Conservation (phyloP, 345 rosid species). For the Sisymbrium altissimum region DNA sequence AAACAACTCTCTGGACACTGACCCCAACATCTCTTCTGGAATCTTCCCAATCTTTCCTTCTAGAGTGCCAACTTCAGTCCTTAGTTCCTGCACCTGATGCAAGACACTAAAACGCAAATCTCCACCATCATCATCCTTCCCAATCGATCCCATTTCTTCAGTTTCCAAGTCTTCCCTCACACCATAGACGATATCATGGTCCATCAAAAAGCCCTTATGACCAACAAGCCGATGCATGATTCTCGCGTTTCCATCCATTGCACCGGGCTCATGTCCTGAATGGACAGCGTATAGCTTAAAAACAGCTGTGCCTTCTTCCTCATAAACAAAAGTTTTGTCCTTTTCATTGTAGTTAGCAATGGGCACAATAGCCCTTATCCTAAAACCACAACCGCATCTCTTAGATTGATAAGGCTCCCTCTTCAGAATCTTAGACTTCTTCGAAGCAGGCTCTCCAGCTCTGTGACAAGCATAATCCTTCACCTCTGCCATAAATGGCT, state of each 20-base stretch:
- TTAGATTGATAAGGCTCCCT: constrained; percentile 97
- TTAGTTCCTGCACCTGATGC: constrained; percentile 84
- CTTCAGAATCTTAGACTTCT: constrained; percentile 88
- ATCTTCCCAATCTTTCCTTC: constrained; percentile 73
- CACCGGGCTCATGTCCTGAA: constrained; percentile 99
- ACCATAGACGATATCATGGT: constrained; percentile 79
- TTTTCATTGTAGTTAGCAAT: constrained; percentile 91
- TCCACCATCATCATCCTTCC: constrained; percentile 64
- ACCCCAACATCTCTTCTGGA: constrained; percentile 55
- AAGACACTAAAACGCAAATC: constrained; percentile 60
- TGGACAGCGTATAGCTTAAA: constrained; percentile 94
- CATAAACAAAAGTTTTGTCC: constrained; percentile 90
- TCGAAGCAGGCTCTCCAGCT: constrained; percentile 87
- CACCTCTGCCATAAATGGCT: constrained; percentile 99
- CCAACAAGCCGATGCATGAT: constrained; percentile 97
- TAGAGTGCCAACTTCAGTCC: constrained; percentile 58
- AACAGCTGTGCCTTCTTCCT: constrained; percentile 93
- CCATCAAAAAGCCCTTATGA: constrained; percentile 70
- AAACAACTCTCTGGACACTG: constrained; percentile 72
- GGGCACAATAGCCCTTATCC: constrained; percentile 96
- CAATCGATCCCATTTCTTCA: constrained; percentile 62
- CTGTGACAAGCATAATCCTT: constrained; percentile 99
- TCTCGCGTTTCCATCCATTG: constrained; percentile 93
- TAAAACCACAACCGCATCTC: constrained; percentile 94
- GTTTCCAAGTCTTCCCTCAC: constrained; percentile 74